These are phyloP conservation scores for Cucurbita pepo DNA, from an alignment of 306 rosid species.

Conservation along the genomic window DNA sequence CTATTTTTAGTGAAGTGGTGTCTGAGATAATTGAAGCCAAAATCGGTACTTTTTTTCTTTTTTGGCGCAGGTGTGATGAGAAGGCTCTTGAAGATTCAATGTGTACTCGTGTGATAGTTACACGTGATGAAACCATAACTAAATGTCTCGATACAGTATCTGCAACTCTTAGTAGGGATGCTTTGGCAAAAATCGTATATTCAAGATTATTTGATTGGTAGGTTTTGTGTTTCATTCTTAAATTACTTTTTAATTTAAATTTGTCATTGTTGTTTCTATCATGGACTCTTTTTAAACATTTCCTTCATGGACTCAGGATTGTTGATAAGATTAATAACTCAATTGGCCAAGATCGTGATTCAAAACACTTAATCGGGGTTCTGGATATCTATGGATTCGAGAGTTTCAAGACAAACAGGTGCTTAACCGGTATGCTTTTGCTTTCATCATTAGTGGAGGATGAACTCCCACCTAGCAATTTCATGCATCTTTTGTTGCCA, in stretches of 20 bases:
- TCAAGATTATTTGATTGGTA: slow-evolving; percentile 91
- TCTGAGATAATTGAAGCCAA: slow-evolving; percentile 5
- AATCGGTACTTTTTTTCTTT: slow-evolving; percentile 2
- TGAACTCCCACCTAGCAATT: slow-evolving; percentile 7
- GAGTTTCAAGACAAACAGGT: slow-evolving; percentile 99
- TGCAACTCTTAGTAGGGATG: slow-evolving; percentile 77
- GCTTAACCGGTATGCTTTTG: slow-evolving; percentile 51
- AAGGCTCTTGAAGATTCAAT: slow-evolving; percentile 76
- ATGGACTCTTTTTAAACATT: background rate
- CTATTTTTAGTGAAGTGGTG: slow-evolving; percentile 4
- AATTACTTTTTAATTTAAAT: background rate
- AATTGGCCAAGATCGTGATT: slow-evolving; percentile 81
- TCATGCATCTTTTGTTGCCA: background rate
- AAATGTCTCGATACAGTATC: slow-evolving; percentile 53
- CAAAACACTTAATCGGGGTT: slow-evolving; percentile 76
- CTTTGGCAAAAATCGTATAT: slow-evolving; percentile 80
- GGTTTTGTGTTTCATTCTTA: background rate
- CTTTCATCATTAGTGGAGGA: slow-evolving; percentile 25
- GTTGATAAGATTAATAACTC: slow-evolving; percentile 78
- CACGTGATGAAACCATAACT: slow-evolving; percentile 87
- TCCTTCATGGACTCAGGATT: slow-evolving; percentile 41
- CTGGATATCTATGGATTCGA: slow-evolving; percentile 97
- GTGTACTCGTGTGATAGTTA: slow-evolving; percentile 83
- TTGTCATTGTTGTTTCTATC: background rate
- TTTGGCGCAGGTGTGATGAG: slow-evolving; percentile 58